Base-by-base conservation (phyloP, 345 rosid genomes). In the Tarenaya hassleriana region DNA sequence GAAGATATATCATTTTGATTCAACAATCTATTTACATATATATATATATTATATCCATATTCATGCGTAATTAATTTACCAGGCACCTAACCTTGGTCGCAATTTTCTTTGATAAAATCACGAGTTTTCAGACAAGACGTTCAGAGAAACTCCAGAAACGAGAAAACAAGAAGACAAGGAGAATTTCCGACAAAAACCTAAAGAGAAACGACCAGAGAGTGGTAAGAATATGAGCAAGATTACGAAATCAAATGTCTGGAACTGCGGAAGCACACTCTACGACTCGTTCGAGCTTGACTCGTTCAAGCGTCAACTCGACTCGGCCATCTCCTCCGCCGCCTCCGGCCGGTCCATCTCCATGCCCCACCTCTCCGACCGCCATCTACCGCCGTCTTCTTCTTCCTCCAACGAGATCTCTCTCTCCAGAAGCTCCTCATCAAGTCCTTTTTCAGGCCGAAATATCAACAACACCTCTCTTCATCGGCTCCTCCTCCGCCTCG, bases 241-340 rank as follows among this genome's bases (percentile, higher is more conserved):
- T 34, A 52, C 19, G 38, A 56, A 45, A 12, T 29, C 44, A 48
- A 69, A 39, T 19, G 74, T 82, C 4, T 85, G 95, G 95, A 95
- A 89, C 49, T 85, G 97, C 33, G 95, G 70, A 1, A 86, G 84
- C 77, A 17, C 80, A 9, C 89, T 86, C 1, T 89, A 86, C 21
- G 97, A 89, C 70, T 89, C 97, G 18, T 83, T 76, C 43, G 95
- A 89, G 75, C 86, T 86, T 41, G 74, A 76, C 58, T 86, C 97
- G 13, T 70, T 83, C 60, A 77, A 83, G 11, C 85, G 71, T 8
- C 81, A 76, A 31, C 95, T 89, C n/a, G 75, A 81, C 69, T 77
- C 88, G 1, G 86, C 95, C n/a, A 71, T 82, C 13, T 50, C n/a
- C n/a, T n/a, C 58, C 47, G 70, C 88, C 19, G 71, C 87, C 14